phyloP scores from a whole-genome alignment of 257 asterid genomes.

The Plectranthus barbatus region DNA sequence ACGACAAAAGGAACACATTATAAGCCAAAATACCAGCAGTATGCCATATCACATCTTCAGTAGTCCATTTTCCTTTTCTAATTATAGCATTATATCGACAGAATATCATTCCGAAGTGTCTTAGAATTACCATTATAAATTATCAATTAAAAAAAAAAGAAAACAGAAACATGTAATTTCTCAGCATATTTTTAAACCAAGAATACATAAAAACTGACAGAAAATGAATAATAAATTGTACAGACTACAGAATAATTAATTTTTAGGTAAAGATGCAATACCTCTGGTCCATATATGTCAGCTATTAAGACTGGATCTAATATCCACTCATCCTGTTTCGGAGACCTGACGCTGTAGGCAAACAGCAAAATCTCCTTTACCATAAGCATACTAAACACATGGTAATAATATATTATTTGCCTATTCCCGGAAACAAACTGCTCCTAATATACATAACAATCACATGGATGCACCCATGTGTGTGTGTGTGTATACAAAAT shows the following conservation, averaged over 20 bases:
- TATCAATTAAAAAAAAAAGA: background rate
- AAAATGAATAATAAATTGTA: background rate
- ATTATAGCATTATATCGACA: background rate
- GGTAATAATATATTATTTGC: background rate
- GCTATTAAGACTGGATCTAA: slow-evolving; percentile 86
- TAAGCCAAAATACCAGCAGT: no score
- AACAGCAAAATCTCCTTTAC: background rate
- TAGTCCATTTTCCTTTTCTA: background rate
- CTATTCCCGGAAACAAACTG: background rate
- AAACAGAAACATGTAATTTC: background rate
- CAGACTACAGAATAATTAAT: no score
- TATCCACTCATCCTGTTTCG: slow-evolving; percentile 75
- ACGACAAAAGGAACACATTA: background rate
- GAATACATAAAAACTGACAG: background rate
- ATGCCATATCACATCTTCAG: background rate
- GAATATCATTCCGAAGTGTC: background rate
- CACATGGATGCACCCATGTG: background rate
- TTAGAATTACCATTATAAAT: background rate
- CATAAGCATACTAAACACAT: slow-evolving; percentile 14
- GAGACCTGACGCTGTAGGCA: slow-evolving; percentile 62
- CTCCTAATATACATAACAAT: background rate
- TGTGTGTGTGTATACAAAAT: background rate
- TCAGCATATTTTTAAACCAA: background rate
- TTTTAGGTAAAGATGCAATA: slow-evolving; percentile 16
- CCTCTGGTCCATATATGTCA: slow-evolving; percentile 87